Conservation (phyloP, 2,329 filamentous ascomycete genomes). For the Apiospora marii region DNA sequence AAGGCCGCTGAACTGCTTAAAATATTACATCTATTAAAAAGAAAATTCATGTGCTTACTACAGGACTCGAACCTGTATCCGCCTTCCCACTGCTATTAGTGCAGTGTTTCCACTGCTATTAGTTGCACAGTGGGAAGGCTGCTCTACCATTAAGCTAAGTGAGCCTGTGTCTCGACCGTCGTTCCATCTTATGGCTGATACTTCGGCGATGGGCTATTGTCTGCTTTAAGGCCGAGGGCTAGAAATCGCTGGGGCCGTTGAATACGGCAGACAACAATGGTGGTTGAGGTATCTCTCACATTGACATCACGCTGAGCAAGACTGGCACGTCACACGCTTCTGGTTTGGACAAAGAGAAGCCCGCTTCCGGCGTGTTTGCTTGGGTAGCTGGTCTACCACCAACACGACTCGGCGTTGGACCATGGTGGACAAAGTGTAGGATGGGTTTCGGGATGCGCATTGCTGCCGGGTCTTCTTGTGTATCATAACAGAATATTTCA, state of each 20-base stretch:
- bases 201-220: background rate
- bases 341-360: background rate
- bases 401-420: background rate
- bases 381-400: too few relatives aligned
- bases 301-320: background rate
- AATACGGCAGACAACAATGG: too few relatives aligned
- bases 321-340: too few relatives aligned
- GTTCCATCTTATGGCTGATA: background rate
- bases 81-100: background rate
- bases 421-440: background rate
- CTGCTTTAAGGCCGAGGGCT: background rate
- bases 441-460: background rate
- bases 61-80: background rate
- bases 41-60: background rate
- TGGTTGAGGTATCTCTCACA: background rate
- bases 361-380: background rate
- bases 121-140: background rate
- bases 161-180: background rate
- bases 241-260: background rate
- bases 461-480: background rate
- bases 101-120: background rate
- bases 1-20: background rate
- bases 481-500: background rate
- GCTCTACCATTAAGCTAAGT: constrained; percentile 13
- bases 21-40: too few relatives aligned